phyloP scores from a whole-genome alignment of 805 yeast genomes.

The Schwanniomyces pseudopolymorphus region DNA sequence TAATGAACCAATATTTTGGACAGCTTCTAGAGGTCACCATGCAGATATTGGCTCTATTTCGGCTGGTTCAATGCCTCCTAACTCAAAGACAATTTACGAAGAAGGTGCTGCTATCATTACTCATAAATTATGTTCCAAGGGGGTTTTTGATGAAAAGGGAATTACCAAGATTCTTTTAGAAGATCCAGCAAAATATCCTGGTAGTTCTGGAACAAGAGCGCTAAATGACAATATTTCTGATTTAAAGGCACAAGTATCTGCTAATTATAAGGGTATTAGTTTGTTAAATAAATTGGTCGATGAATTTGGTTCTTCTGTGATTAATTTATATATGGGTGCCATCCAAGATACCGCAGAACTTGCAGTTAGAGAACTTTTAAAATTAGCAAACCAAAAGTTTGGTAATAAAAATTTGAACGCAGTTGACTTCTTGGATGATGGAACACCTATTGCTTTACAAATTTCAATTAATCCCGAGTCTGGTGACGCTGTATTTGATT shows the following conservation, averaged over 20 bases:
- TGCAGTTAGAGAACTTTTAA: constrained; percentile 21
- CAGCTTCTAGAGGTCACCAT: constrained; percentile 90
- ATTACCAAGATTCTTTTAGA: constrained; percentile 59
- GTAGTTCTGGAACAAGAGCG: constrained; percentile 83
- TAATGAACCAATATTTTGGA: constrained; percentile 67
- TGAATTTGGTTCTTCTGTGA: constrained; percentile 42
- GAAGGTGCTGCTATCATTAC: constrained; percentile 86
- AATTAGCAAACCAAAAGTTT: constrained; percentile 30
- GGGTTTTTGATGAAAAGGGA: constrained; percentile 67
- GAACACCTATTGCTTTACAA: constrained; percentile 57
- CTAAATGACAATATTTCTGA: constrained; percentile 73
- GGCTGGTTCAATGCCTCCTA: constrained; percentile 92
- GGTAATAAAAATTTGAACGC: constrained; percentile 40
- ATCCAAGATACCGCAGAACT: constrained; percentile 24
- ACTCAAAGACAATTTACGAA: constrained; percentile 73
- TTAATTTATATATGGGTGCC: constrained; percentile 24
- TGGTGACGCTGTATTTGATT: constrained; percentile 70
- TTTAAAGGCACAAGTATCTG: constrained; percentile 56
- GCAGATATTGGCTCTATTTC: constrained; percentile 88
- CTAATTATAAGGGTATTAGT: constrained; percentile 77
- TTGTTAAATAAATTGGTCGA: constrained; percentile 57
- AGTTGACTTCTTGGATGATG: constrained; percentile 72
- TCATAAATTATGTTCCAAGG: constrained; percentile 63
- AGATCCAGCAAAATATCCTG: constrained; percentile 74
- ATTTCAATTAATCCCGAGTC: constrained; percentile 44